These are phyloP conservation scores for Podospora sp. DNA, from an alignment of 495 filamentous ascomycete genomes.

Conservation along the genomic window DNA sequence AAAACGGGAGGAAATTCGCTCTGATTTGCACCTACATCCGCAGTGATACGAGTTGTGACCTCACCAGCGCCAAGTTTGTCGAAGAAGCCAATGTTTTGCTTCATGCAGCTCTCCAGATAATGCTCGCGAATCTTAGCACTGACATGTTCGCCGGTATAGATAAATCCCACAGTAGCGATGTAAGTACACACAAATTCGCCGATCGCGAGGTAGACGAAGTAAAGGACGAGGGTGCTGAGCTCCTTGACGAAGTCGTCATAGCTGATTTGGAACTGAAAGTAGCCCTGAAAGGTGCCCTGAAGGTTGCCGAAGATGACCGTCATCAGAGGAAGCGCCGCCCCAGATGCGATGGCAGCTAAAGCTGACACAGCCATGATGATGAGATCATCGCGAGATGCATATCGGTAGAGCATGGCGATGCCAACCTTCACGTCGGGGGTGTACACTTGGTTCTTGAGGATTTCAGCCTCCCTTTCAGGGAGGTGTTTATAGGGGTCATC, in stretches of 20 bases:
- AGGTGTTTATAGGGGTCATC: slow-evolving; percentile 58
- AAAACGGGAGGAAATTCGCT: too few relatives aligned
- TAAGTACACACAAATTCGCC: slow-evolving; percentile 83
- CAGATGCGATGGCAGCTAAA: slow-evolving; percentile 73
- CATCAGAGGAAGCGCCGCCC: slow-evolving; percentile 84
- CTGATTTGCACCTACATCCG: too few relatives aligned
- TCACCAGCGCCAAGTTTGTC: slow-evolving; percentile 90
- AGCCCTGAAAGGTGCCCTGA: slow-evolving; percentile 69
- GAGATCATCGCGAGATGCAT: slow-evolving; percentile 73
- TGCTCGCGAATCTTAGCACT: slow-evolving; percentile 81
- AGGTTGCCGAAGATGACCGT: slow-evolving; percentile 83
- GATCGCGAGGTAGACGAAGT: slow-evolving; percentile 89
- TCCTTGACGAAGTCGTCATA: slow-evolving; percentile 60
- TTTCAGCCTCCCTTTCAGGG: slow-evolving; percentile 60
- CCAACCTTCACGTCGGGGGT: slow-evolving; percentile 66
- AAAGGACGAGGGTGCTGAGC: slow-evolving; percentile 70
- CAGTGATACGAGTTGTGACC: slow-evolving; percentile 89
- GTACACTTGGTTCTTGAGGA: slow-evolving; percentile 72
- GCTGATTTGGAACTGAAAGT: slow-evolving; percentile 50
- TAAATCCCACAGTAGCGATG: slow-evolving; percentile 82
- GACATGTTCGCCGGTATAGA: slow-evolving; percentile 90
- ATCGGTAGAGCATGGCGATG: slow-evolving; percentile 72
- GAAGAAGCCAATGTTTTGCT: slow-evolving; percentile 91
- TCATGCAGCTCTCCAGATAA: slow-evolving; percentile 80
- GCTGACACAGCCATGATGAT: slow-evolving; percentile 68